phyloP scores from a whole-genome alignment of 1,284 basidiomycete genomes.

The Cryptococcus maquisensis region DNA sequence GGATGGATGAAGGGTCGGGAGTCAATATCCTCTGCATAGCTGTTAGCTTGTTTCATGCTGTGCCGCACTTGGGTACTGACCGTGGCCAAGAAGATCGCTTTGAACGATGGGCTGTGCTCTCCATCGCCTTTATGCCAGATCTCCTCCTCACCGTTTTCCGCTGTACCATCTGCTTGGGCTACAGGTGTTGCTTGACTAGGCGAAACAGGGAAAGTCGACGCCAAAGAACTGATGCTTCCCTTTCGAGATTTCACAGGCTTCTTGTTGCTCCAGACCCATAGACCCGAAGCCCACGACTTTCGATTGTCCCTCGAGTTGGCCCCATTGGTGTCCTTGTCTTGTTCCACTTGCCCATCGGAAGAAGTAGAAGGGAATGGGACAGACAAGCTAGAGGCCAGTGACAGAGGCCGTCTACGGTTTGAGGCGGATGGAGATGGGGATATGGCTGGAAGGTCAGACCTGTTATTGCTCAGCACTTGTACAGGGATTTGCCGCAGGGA shows the following conservation, averaged over 20 bases:
- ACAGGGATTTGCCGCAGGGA: background rate
- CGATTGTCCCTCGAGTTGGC: slow-evolving; percentile 4
- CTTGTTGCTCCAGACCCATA: slow-evolving; percentile 32
- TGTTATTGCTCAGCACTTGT: background rate
- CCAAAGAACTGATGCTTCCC: slow-evolving; percentile 19
- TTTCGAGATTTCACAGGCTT: slow-evolving; percentile 13
- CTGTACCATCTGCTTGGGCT: background rate
- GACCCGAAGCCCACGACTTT: slow-evolving; percentile 28
- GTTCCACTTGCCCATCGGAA: background rate
- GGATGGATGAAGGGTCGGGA: slow-evolving; percentile 67
- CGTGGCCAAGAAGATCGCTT: slow-evolving; percentile 45
- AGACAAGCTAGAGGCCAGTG: slow-evolving; percentile 14
- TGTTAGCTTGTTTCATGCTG: background rate
- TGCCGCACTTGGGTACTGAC: slow-evolving; percentile 19
- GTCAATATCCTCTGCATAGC: slow-evolving; percentile 67
- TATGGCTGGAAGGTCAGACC: background rate
- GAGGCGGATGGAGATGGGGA: slow-evolving; percentile 6
- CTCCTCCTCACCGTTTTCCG: slow-evolving; percentile 28
- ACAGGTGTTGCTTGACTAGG: background rate
- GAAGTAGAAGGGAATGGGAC: slow-evolving; percentile 9
- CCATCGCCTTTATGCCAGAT: slow-evolving; percentile 40
- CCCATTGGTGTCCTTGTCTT: background rate
- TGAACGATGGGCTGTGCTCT: slow-evolving; percentile 39
- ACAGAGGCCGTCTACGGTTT: slow-evolving; percentile 8
- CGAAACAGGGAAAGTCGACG: background rate